phyloP scores from a whole-genome alignment of 306 rosid species.

The Glycine latifolia region DNA sequence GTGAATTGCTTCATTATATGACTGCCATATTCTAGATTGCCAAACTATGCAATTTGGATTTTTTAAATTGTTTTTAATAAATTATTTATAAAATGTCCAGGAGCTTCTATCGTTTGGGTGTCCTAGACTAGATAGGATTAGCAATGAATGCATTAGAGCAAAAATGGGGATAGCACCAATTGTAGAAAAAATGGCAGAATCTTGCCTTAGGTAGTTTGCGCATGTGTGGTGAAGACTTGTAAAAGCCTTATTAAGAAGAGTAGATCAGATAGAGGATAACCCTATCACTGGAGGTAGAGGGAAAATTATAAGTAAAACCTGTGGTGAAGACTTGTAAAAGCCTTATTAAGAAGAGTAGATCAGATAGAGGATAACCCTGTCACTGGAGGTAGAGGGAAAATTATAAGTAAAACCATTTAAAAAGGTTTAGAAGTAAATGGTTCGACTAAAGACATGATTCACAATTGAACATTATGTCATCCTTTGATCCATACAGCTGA shows the following conservation, averaged over 20 bases:
- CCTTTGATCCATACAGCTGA: neutral
- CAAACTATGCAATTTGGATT: slow-evolving; percentile 9
- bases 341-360: slow-evolving; percentile 2
- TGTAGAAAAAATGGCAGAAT: neutral
- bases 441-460: neutral
- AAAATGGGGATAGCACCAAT: neutral
- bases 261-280: neutral
- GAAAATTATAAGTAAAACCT: neutral
- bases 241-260: slow-evolving; percentile 2
- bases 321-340: neutral
- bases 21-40: slow-evolving; percentile 20
- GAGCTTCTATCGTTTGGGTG: too few relatives aligned
- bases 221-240: neutral
- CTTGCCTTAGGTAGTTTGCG: neutral
- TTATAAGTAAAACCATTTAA: neutral
- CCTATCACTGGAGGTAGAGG: neutral
- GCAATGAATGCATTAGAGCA: neutral
- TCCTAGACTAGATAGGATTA: neutral
- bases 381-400: neutral
- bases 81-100: slow-evolving; percentile 11
- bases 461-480: neutral
- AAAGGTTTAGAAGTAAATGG: neutral
- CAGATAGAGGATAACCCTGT: neutral
- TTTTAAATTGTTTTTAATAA: neutral
- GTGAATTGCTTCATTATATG: slow-evolving; percentile 29